Base-by-base conservation (phyloP, 345 rosid species). In the Eutrema yunnanense region DNA sequence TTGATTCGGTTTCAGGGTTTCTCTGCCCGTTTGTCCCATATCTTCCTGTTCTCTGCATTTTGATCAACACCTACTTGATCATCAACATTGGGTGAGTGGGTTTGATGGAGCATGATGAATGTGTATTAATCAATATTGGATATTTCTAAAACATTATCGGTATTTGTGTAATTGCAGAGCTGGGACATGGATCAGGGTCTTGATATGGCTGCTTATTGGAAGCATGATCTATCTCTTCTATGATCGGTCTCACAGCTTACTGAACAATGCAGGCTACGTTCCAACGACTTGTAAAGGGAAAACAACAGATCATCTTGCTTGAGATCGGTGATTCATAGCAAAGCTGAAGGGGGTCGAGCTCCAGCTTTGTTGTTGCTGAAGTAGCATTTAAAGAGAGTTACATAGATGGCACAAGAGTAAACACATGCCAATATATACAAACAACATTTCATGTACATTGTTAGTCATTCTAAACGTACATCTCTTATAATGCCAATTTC, bases 121-220 rank as follows among this genome's bases (percentile, higher is more conserved):
- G 9, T 64, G 12, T 57, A 8, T 44, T 4, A 53, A 2, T 32
- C 16, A 32, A 38, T 5, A 16, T 13, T 65, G 49, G 8, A 60
- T 60, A 9, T 73, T 52, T 67, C 54, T 73, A 59, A 71, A 65
- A 16, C 27, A 30, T 37, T 33, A 19, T 26, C n/a, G 73, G 57
- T 58, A 3, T n/a, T n/a, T 78, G 44, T 76, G 22, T 43, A 36
- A 26, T 72, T 27, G 60, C 88, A 88, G 90, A 51, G 84, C 68
- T 53, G 86, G 79, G 42, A 84, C 93, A 13, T 88, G 87, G 90
- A 64, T 78, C 57, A 88, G 93, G 27, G 90, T 88, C 58, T 84
- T 87, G 38, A n/a, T 84, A 56, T 88, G 93, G 93, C 76, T 88
- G 54, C 32, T 82, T 14, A 41, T 88, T 12, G 93, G 93, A 55